Percentiles rank a stretch among this genome's conserved stretches.
These are phyloP conservation scores for Filobasidium wieringae DNA, from an alignment of 768 basidiomycete genomes.

Conservation along the genomic window DNA sequence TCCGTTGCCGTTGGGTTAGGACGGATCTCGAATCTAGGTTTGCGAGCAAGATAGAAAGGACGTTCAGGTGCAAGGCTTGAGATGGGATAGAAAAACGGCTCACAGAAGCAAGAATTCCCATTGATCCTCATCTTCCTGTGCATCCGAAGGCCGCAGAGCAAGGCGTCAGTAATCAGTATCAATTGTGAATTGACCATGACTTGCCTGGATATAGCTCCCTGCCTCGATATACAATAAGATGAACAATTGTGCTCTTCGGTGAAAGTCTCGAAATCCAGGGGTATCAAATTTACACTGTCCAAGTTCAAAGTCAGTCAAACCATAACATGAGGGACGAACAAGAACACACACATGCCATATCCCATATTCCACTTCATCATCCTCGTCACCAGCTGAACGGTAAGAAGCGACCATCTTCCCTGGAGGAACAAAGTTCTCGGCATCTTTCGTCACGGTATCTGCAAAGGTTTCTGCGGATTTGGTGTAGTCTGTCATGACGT, in stretches of 20 bases:
- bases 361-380: conserved; percentile 65
- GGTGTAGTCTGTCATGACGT: conserved; percentile 53
- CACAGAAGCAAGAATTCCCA: conserved; percentile 51
- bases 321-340: not conserved
- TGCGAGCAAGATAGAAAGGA: not conserved
- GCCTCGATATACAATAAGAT: conserved; percentile 90
- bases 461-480: conserved; percentile 58
- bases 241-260: conserved; percentile 84
- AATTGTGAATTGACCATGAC: conserved; percentile 6
- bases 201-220: conserved; percentile 70
- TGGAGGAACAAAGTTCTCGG: conserved; percentile 60
- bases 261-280: conserved; percentile 80
- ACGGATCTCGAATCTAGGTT: conserved; percentile 67
- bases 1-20: conserved; percentile 44
- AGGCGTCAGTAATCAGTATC: not conserved
- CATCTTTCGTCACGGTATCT: conserved; percentile 61
- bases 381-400: conserved; percentile 25
- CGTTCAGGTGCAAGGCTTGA: not conserved
- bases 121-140: conserved; percentile 5
- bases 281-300: conserved; percentile 67
- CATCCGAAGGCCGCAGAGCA: not conserved
- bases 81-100: conserved; percentile 33
- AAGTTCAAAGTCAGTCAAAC: not conserved
- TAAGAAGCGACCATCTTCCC: conserved; percentile 71
- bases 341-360: conserved; percentile 65